Evolutionary conservation across 139 green algal species (phyloP), one percentile per base, ranked within the genome.

Genomic region (Tetradesmus lagerheimii): DNA sequence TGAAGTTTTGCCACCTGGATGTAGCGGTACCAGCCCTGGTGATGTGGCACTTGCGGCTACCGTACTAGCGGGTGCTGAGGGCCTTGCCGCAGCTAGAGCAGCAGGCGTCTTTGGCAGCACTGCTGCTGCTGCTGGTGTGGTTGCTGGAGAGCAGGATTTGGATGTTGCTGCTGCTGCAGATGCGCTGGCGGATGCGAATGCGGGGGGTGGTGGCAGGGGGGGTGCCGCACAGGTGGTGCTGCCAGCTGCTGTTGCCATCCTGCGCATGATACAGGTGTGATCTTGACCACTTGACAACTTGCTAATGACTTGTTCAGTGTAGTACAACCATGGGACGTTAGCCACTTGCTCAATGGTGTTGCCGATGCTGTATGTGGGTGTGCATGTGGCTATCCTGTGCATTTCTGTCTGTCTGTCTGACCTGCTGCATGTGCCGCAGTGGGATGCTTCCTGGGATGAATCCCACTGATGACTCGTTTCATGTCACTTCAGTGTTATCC

Each of bases 241-340:
- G 37, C 82, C 82, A 25, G 82, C 82, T 53, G 82, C 82, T 25
- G 14, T 87, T 18, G 82, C 82, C 37, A 87, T 87, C 34, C 37
- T 87, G 35, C 57, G 82, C 53, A 87, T 87, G 82, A 87, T 87
- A 2, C 82, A 87, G 82, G 82, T 87, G 81, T n/a, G n/a, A n/a
- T n/a, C n/a, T n/a, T n/a, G n/a, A n/a, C n/a, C n/a, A n/a, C n/a
- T n/a, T n/a, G n/a, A n/a, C n/a, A n/a, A n/a, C n/a, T n/a, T n/a
- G n/a, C n/a, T n/a, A n/a, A n/a, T n/a, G n/a, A n/a, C n/a, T n/a
- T n/a, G n/a, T n/a, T n/a, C n/a, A n/a, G n/a, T n/a, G n/a, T n/a
- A n/a, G n/a, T n/a, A n/a, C n/a, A n/a, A n/a, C n/a, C n/a, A n/a
- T n/a, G n/a, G n/a, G n/a, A n/a, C n/a, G n/a, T n/a, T n/a, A n/a